Conservation (phyloP, 2,329 filamentous ascomycete species). For the Penicillium concentricum region DNA sequence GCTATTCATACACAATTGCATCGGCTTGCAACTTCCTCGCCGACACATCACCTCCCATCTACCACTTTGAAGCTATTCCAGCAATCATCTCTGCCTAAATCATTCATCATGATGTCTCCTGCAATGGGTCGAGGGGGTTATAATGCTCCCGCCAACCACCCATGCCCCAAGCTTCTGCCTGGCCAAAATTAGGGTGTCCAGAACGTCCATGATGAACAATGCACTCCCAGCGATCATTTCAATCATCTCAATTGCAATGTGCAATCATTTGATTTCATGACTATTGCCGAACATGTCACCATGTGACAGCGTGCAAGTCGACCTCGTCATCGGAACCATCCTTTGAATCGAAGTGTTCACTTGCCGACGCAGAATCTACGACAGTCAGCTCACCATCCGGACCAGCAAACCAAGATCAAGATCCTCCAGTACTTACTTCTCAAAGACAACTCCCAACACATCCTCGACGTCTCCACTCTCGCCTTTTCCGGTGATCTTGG, state of each 20-base stretch:
- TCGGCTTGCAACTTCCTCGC: background rate
- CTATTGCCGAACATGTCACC: background rate
- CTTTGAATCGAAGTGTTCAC: conserved; percentile 26
- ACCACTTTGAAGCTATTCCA: background rate
- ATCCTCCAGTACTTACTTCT: conserved; percentile 67
- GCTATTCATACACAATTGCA: conserved; percentile 5
- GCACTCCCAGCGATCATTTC: background rate
- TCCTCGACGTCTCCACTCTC: conserved; percentile 90
- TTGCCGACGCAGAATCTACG: conserved; percentile 59
- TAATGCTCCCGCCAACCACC: conserved; percentile 24
- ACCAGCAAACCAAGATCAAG: conserved; percentile 1
- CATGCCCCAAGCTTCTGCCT: background rate
- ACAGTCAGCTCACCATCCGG: conserved; percentile 13
- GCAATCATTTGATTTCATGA: background rate
- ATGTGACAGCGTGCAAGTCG: background rate
- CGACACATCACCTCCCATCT: background rate
- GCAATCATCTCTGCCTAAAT: background rate
- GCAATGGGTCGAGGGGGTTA: conserved; percentile 43
- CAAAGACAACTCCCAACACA: conserved; percentile 93
- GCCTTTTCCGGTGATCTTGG: conserved; percentile 81
- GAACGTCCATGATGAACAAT: background rate
- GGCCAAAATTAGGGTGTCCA: background rate
- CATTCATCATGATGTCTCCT: background rate
- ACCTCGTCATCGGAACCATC: background rate
- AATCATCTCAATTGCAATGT: background rate